phyloP scores from a whole-genome alignment of 805 yeast species.

The Ascoidea rubescens region DNA sequence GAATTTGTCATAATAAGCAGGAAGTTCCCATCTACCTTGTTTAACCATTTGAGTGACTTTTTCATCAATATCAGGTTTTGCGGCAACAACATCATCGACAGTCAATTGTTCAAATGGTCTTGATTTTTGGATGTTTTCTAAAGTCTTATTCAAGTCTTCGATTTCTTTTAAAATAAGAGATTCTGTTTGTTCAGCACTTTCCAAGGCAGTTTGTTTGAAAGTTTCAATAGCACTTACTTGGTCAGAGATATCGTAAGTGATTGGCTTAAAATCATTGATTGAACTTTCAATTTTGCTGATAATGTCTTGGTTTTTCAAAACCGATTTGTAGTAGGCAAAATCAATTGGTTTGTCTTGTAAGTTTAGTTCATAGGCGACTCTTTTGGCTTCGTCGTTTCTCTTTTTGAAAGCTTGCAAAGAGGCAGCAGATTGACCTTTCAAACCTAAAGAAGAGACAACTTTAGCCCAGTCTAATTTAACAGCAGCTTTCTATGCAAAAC shows the following conservation, averaged over 20 bases:
- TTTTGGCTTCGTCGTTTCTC: conserved; percentile 97
- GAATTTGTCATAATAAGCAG: conserved; percentile 97
- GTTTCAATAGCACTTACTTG: conserved; percentile 86
- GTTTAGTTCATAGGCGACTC: conserved; percentile 56
- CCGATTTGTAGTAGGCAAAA: conserved; percentile 64
- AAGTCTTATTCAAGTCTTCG: conserved; percentile 71
- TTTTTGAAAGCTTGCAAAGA: conserved; percentile 87
- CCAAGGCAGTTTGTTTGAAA: conserved; percentile 89
- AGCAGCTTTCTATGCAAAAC: conserved; percentile 36
- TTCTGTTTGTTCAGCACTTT: conserved; percentile 91
- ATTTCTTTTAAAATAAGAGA: conserved; percentile 77
- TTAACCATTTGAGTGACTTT: conserved; percentile 90
- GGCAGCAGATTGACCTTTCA: conserved; percentile 84
- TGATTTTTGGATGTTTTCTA: conserved; percentile 88
- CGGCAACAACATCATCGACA: conserved; percentile 85
- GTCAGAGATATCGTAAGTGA: conserved; percentile 73
- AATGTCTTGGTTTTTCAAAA: conserved; percentile 69
- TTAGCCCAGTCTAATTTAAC: conserved; percentile 92
- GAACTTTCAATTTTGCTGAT: conserved; percentile 72
- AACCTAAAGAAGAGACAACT: conserved; percentile 75
- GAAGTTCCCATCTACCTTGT: conserved; percentile 96
- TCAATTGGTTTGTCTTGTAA: conserved; percentile 69
- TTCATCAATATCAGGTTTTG: conserved; percentile 94
- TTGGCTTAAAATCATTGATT: conserved; percentile 66
- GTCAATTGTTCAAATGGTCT: conserved; percentile 97